Base-by-base conservation (phyloP, 106 monocot genomes). In the Acanthochlamys bracteata region DNA sequence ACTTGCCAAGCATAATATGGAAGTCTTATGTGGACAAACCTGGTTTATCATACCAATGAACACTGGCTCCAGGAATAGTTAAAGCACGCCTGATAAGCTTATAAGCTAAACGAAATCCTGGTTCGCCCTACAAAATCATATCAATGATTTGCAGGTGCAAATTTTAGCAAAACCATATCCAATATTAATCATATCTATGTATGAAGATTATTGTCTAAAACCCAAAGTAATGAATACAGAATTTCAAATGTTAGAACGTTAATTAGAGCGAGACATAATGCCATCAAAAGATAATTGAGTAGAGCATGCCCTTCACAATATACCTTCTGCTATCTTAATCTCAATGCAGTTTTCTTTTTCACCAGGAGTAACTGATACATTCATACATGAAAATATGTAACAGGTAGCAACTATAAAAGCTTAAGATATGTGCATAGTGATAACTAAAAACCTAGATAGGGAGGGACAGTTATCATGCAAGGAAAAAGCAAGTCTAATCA, bases 1-100 rank as follows among this genome's bases (percentile, higher is more conserved):
- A 33, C 33, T 33, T 33, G 33, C 33, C 6, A 33, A 33, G 33
- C 2, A 17, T 49, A 49, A 49, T 4, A 49, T 49, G 24, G 57
- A 42, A 16, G 24, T 11, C 53, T 20, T 20, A 53, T 12, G n/a
- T 51, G 46, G 54, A 16, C 85, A 41, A 39, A 94, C 93, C 93
- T 82, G 89, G 81, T 65, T 93, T 94, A 60, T 83, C 88, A 75
- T 98, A 98, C 96, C 96, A 98, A 81, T 98, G 96, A 71, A 98
- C 70, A 51, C 80, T 69, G 22, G 91, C 84, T 22, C 96, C 96
- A 67, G 91, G 80, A 74, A 88, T 79, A 24, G 24, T 76, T 26
- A 98, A 76, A 41, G 96, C 88, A 68, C 84, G 91, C 43, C 49
- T 61, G 20, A 91, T 91, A 23, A 98, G 57, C 20, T 88, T 69